Percentiles rank a stretch among this genome's conserved stretches.
These are phyloP conservation scores for Fraxinus paxiana DNA, from an alignment of 305 asterid genomes.

Conservation along the genomic window DNA sequence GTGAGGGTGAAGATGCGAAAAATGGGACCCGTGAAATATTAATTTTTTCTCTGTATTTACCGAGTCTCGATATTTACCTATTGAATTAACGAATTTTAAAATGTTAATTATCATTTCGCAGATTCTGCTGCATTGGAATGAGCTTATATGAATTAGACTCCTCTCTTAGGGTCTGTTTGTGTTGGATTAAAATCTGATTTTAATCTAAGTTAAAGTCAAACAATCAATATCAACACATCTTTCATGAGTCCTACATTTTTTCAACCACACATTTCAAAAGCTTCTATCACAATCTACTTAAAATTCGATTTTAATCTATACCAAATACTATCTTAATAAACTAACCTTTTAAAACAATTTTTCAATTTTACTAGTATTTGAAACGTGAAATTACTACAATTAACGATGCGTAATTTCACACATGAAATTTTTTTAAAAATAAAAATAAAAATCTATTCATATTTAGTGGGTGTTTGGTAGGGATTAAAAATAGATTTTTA, in stretches of 20 bases:
- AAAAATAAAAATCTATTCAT: background rate
- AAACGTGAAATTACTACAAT: background rate
- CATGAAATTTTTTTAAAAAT: background rate
- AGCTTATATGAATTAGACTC: background rate
- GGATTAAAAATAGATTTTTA: too few relatives aligned
- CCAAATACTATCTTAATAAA: too few relatives aligned
- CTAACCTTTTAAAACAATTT: background rate
- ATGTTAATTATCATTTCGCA: background rate
- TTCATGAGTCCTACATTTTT: too few relatives aligned
- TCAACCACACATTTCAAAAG: too few relatives aligned
- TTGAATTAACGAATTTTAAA: background rate
- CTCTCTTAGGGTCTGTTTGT: too few relatives aligned
- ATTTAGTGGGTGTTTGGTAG: background rate
- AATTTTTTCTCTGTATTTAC: background rate
- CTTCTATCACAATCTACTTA: too few relatives aligned
- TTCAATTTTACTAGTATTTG: background rate
- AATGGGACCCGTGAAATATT: too few relatives aligned
- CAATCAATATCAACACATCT: too few relatives aligned
- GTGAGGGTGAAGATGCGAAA: too few relatives aligned
- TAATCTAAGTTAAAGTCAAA: too few relatives aligned
- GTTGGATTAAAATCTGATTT: too few relatives aligned
- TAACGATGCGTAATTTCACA: background rate
- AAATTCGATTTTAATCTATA: too few relatives aligned
- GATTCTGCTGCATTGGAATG: background rate
- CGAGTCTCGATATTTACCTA: background rate